phyloP scores from a whole-genome alignment of 2,329 filamentous ascomycete species.

The Colletotrichum caudatum region DNA sequence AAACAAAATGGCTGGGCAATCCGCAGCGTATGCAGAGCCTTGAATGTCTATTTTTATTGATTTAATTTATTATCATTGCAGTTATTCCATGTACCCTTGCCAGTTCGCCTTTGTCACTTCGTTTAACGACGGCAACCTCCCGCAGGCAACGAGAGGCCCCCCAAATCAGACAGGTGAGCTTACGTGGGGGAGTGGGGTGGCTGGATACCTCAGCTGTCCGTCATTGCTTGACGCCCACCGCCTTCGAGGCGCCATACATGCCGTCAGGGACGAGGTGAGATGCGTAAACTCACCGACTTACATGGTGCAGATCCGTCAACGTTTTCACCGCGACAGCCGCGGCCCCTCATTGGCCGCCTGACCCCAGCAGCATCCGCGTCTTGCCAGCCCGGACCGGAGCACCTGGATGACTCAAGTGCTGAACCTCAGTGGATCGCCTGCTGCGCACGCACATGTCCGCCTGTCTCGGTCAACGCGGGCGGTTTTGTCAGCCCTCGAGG shows the following conservation, averaged over 20 bases:
- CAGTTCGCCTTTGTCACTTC: not conserved
- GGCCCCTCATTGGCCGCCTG: conserved; percentile 26
- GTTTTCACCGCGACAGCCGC: conserved; percentile 22
- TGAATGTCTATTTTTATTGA: not conserved
- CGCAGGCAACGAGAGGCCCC: conserved; percentile 3
- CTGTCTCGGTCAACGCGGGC: not conserved
- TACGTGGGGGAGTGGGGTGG: not conserved
- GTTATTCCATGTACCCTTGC: conserved; percentile 11
- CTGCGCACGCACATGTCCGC: conserved; percentile 16
- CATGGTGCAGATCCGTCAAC: conserved; percentile 17
- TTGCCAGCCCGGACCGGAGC: conserved; percentile 15
- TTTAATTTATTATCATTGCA: not conserved
- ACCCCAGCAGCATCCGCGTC: conserved; percentile 21
- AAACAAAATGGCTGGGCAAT: conserved; percentile 2
- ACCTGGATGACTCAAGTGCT: conserved; percentile 29
- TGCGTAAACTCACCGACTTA: conserved; percentile 32
- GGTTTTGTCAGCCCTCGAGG: not conserved
- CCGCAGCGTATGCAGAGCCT: conserved; percentile 23
- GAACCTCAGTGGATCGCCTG: conserved; percentile 20
- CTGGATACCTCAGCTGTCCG: not conserved
- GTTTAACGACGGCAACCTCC: conserved; percentile 16
- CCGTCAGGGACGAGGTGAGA: conserved; percentile 28
- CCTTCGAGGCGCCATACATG: not conserved
- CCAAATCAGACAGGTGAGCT: conserved; percentile 5
- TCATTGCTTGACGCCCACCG: conserved; percentile 4